A percentile compares a stretch with the other conserved stretches of the same genome.
These are phyloP conservation scores for Aquilaria agallochum DNA, from an alignment of 441 rosid genomes.

Conservation along the genomic window DNA sequence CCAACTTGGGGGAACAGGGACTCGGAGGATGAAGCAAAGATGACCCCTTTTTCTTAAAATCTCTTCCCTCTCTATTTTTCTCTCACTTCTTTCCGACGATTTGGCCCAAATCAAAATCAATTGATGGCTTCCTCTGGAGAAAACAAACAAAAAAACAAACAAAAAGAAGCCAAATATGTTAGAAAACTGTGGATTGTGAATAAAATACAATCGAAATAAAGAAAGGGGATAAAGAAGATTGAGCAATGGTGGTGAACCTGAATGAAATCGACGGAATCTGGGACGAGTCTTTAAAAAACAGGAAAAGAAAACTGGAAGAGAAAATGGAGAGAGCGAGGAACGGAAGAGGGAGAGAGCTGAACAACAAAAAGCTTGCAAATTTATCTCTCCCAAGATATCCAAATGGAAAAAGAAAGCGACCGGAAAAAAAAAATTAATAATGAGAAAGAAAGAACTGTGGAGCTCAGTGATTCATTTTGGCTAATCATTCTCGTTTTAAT, in stretches of 20 bases:
- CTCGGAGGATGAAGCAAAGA: not conserved
- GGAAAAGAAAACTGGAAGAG: not conserved
- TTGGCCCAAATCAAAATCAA: slow-evolving; percentile 23
- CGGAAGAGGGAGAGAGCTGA: slow-evolving; percentile 1
- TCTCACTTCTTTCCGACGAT: slow-evolving; percentile 10
- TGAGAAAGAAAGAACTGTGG: no score
- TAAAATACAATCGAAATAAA: slow-evolving; percentile 8
- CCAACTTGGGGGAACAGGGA: slow-evolving; percentile 7
- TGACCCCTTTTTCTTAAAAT: not conserved
- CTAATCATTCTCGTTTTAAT: slow-evolving; percentile 9
- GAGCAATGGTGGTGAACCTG: slow-evolving; percentile 29
- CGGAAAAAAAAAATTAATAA: no score
- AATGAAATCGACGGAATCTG: slow-evolving; percentile 35
- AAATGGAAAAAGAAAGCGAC: no score
- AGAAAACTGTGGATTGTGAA: slow-evolving; percentile 11
- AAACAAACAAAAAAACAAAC: slow-evolving; percentile 22
- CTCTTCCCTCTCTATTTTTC: slow-evolving; percentile 18
- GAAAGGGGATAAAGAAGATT: slow-evolving; percentile 9
- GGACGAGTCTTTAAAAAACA: slow-evolving; percentile 42
- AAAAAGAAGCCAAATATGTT: slow-evolving; percentile 1
- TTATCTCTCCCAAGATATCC: slow-evolving; percentile 1
- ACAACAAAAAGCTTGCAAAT: slow-evolving; percentile 13
- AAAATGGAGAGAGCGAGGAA: not conserved
- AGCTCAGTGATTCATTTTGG: not conserved
- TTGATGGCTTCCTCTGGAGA: slow-evolving; percentile 30